A percentile compares a stretch with the other conserved stretches of the same genome.
Conservation (phyloP, 2,329 filamentous ascomycete species). For the Boeremia lycopersici region DNA sequence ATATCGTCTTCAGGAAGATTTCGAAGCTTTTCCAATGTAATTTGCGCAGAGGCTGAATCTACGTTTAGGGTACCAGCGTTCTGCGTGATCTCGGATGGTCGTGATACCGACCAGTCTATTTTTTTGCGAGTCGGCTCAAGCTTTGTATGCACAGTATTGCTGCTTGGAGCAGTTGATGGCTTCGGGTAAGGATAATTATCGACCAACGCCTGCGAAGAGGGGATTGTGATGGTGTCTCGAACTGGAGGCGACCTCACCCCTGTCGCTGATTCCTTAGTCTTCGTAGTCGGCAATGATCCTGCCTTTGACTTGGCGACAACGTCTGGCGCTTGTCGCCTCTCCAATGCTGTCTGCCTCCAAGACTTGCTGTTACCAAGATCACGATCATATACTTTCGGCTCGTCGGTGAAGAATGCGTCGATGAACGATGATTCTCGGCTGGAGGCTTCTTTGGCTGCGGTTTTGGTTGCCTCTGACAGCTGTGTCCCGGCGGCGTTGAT, state of each 20-base stretch:
- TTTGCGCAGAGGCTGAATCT: conserved; percentile 1
- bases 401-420: conserved; percentile 29
- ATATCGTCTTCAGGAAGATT: conserved; percentile 48
- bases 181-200: conserved; percentile 13
- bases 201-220: conserved; percentile 10
- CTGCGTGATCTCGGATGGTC: background rate
- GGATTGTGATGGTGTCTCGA: conserved; percentile 7
- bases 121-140: background rate
- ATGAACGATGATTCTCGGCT: conserved; percentile 29
- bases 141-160: background rate
- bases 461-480: background rate
- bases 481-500: background rate
- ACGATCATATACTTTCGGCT: conserved; percentile 1
- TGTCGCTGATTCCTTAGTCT: background rate
- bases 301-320: background rate
- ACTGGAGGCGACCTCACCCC: background rate
- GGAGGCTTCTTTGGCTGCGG: conserved; percentile 1
- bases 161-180: background rate
- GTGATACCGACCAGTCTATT: background rate
- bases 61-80: background rate
- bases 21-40: conserved; percentile 37
- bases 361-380: conserved; percentile 7
- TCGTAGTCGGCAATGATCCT: background rate
- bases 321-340: conserved; percentile 13
- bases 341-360: conserved; percentile 38